Evolutionary conservation across 192 early-diverging fungal species (phyloP).

Genomic region (Entomortierella chlamydospora): DNA sequence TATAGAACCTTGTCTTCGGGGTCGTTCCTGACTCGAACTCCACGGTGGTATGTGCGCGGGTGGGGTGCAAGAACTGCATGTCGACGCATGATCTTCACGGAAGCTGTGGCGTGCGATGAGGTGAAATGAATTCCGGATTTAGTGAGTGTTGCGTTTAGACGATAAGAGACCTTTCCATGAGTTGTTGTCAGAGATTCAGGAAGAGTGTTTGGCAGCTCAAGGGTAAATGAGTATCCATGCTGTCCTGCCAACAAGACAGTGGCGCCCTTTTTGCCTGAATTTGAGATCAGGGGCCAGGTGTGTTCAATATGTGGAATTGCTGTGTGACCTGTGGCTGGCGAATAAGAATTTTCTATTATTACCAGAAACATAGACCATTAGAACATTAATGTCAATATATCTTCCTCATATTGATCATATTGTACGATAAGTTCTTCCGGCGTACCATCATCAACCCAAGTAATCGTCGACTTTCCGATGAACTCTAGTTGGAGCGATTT

Average conservation of each 20-base stretch:
- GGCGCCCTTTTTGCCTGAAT: conserved; percentile 12
- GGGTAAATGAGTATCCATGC: conserved; percentile 49
- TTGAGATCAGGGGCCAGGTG: conserved; percentile 30
- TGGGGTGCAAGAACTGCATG: not conserved
- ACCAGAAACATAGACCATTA: not conserved
- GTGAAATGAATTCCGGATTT: conserved; percentile 28
- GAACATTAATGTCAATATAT: no score
- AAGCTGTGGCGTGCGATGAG: conserved; percentile 12
- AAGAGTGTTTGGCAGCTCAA: conserved; percentile 43
- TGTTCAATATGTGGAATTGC: conserved; percentile 39
- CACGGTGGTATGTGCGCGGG: conserved; percentile 26
- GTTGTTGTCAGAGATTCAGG: conserved; percentile 32
- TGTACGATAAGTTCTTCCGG: no score
- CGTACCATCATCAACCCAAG: conserved; percentile 51
- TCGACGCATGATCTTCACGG: conserved; percentile 19
- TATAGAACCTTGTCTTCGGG: conserved; percentile 34
- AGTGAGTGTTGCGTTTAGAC: conserved; percentile 34
- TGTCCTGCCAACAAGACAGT: conserved; percentile 24
- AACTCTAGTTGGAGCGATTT: conserved; percentile 42
- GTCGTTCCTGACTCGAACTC: conserved; percentile 2
- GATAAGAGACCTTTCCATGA: conserved; percentile 29
- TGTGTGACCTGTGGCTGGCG: conserved; percentile 28
- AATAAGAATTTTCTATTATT: conserved; percentile 31
- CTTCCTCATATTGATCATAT: no score
- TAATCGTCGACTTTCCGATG: conserved; percentile 32